These are phyloP conservation scores for Aphanocladium album DNA, from an alignment of 2,329 filamentous ascomycete species.

Conservation along the genomic window DNA sequence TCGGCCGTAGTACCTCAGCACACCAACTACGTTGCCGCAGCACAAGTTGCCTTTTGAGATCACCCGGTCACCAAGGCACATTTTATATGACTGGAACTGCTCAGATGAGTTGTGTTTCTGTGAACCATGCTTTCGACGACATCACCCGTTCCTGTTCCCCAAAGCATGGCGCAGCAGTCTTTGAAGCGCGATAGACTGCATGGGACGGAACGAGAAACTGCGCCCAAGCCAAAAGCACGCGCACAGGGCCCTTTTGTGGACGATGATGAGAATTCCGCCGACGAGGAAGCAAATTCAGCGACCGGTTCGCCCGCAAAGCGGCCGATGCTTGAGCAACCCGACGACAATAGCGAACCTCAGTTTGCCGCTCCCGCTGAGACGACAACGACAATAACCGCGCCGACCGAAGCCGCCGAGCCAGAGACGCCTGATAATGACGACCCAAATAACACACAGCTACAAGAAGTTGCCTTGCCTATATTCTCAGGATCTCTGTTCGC, in stretches of 20 bases:
- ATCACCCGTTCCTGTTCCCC: constrained; percentile 52
- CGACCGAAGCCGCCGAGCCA: not conserved
- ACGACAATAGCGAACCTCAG: not conserved
- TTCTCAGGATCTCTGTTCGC: constrained; percentile 26
- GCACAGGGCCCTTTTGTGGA: constrained; percentile 34
- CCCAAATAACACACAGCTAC: not conserved
- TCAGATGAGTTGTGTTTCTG: not conserved
- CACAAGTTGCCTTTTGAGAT: not conserved
- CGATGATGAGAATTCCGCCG: constrained; percentile 33
- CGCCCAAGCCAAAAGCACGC: constrained; percentile 29
- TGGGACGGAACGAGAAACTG: constrained; percentile 22
- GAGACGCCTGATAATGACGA: not conserved
- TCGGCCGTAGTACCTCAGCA: not conserved
- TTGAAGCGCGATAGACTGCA: constrained; percentile 34
- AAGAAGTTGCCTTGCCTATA: constrained; percentile 18
- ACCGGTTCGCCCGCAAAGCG: constrained; percentile 16
- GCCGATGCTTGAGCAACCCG: constrained; percentile 14
- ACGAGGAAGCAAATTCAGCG: constrained; percentile 17
- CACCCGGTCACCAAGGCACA: not conserved
- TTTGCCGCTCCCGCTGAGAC: not conserved
- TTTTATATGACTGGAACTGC: not conserved
- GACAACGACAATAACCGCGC: not conserved
- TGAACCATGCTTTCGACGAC: constrained; percentile 54
- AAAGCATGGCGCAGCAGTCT: constrained; percentile 38
- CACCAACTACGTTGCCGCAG: not conserved